Percentiles rank a stretch among this genome's conserved stretches.
phyloP scores from a whole-genome alignment of 768 basidiomycete species.

The Gloeostereum incarnatum region DNA sequence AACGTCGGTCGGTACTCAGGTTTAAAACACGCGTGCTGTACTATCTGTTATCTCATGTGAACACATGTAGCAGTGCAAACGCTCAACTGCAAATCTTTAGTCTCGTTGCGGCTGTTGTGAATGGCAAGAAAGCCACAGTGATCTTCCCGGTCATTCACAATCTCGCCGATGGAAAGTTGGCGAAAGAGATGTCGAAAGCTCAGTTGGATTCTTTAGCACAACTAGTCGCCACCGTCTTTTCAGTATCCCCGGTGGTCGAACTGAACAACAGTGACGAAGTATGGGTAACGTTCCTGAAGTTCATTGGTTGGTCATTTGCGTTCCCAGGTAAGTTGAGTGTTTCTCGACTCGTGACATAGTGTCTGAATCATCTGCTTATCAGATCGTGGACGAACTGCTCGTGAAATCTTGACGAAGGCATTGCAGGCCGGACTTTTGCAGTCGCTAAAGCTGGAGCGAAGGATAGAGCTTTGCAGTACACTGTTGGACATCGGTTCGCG shows the following conservation, averaged over 20 bases:
- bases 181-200: too few species aligned
- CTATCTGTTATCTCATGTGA: constrained; percentile 74
- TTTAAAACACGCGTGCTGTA: constrained; percentile 66
- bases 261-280: too few species aligned
- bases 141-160: too few species aligned
- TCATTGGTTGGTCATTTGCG: too few species aligned
- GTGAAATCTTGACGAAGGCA: constrained; percentile 28
- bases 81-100: constrained; percentile 48
- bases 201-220: too few species aligned
- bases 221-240: too few species aligned
- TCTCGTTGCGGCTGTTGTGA: constrained; percentile 19
- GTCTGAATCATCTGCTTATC: constrained; percentile 16
- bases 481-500: constrained; percentile 46
- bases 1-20: constrained; percentile 23
- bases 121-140: too few species aligned
- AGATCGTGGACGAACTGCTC: constrained; percentile 27
- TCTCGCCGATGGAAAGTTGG: too few species aligned
- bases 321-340: too few species aligned
- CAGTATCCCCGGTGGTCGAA: too few species aligned
- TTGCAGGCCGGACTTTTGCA: constrained; percentile 51
- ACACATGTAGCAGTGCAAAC: constrained; percentile 36
- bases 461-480: constrained; percentile 42
- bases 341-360: too few species aligned
- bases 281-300: too few species aligned
- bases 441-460: constrained; percentile 39